These are phyloP conservation scores for Dryas integrifolia DNA, from an alignment of 331 rosid genomes.

Conservation along the genomic window DNA sequence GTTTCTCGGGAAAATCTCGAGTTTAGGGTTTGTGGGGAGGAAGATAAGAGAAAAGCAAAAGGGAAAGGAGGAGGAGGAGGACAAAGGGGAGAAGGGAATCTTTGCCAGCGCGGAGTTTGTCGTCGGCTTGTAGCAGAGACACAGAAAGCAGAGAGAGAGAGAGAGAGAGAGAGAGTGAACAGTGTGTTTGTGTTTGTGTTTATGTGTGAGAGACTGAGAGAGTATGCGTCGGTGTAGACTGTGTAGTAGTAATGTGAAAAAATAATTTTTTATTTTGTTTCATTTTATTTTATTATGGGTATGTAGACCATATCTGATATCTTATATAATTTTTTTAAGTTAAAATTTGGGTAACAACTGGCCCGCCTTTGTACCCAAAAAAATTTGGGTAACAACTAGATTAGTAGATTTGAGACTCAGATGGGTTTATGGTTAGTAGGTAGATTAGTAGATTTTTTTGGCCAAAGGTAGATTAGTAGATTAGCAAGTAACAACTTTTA, in stretches of 20 bases:
- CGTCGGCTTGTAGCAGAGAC: conserved; percentile 55
- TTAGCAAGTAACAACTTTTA: no score
- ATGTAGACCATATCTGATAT: background rate
- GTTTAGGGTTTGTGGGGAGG: conserved; percentile 12
- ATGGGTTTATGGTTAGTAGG: background rate
- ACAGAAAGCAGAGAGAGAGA: conserved; percentile 17
- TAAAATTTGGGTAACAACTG: background rate
- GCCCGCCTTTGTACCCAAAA: no score
- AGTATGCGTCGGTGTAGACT: conserved; percentile 31
- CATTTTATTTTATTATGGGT: background rate
- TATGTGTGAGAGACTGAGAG: background rate
- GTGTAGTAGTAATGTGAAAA: background rate
- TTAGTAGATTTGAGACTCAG: background rate
- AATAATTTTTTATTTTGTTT: background rate
- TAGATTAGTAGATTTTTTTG: no score
- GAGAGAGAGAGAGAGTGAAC: background rate
- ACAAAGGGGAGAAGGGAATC: conserved; percentile 41
- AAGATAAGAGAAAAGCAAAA: conserved; percentile 2
- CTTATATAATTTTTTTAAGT: no score
- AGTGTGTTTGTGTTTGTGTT: conserved; percentile 14
- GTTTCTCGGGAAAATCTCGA: conserved; percentile 27
- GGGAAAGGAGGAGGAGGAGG: background rate
- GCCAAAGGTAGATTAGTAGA: no score
- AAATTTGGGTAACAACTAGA: background rate
- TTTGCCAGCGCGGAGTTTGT: conserved; percentile 71